A percentile compares a stretch with the other conserved stretches of the same genome.
Conservation (phyloP, 139 green algal genomes). For the Klebsormidium nitens region DNA sequence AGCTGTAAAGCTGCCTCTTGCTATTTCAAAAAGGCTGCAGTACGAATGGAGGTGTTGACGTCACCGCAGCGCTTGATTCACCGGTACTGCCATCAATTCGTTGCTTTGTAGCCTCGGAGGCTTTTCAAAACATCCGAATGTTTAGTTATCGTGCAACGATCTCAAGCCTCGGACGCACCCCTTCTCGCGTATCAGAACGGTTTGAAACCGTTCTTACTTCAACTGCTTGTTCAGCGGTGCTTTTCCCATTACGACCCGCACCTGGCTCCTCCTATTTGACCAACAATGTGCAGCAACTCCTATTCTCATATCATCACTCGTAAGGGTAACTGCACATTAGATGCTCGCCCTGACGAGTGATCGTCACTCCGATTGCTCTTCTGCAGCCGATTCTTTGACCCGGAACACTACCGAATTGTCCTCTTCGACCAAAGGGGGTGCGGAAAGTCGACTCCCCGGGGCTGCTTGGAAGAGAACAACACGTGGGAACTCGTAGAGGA, state of each 20-base stretch:
- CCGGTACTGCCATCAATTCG: too few relatives aligned
- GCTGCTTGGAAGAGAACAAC: constrained; percentile 55
- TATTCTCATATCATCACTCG: not conserved
- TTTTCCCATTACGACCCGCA: too few relatives aligned
- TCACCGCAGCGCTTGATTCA: too few relatives aligned
- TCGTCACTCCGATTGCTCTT: not conserved
- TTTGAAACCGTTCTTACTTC: not conserved
- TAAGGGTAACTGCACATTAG: constrained; percentile 4
- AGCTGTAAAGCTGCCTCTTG: too few relatives aligned
- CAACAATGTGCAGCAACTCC: not conserved
- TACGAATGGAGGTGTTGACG: too few relatives aligned
- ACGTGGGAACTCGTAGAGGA: constrained; percentile 53
- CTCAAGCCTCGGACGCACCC: too few relatives aligned
- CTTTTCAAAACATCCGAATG: too few relatives aligned
- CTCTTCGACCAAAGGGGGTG: constrained; percentile 68
- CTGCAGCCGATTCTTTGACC: constrained; percentile 59
- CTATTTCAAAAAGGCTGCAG: too few relatives aligned
- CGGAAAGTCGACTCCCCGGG: constrained; percentile 48
- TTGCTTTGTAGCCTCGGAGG: too few relatives aligned
- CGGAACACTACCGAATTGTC: constrained; percentile 51
- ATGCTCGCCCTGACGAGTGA: too few relatives aligned
- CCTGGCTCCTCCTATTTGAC: not conserved
- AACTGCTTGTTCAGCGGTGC: not conserved
- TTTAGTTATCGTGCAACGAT: too few relatives aligned
- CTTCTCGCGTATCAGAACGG: not conserved